Percentiles rank a stretch among this genome's conserved stretches.
Evolutionary conservation across 108 stramenopile genomes (phyloP).

Genomic region (Nitzschia sp.): DNA sequence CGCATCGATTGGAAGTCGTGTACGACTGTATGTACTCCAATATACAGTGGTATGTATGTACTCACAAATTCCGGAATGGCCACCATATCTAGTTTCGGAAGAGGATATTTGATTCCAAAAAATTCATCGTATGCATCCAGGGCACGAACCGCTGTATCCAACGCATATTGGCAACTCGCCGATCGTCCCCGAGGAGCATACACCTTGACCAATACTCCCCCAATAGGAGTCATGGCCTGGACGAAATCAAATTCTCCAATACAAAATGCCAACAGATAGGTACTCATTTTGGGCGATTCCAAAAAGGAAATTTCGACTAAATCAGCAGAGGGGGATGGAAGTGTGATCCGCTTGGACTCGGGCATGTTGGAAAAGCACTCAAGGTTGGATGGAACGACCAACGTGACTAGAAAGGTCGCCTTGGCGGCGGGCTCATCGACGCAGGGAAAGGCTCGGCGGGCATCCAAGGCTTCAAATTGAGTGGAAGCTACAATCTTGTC

Average conservation of each 20-base stretch:
- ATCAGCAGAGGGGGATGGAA: constrained; percentile 28
- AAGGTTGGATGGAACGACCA: constrained; percentile 74
- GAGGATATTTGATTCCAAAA: constrained; percentile 88
- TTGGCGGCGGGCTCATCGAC: constrained; percentile 97
- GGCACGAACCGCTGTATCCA: constrained; percentile 75
- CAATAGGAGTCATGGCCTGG: constrained; percentile 48
- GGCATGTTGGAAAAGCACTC: constrained; percentile 96
- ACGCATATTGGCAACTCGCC: constrained; percentile 76
- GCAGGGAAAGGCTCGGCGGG: constrained; percentile 93
- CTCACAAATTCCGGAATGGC: constrained; percentile 85
- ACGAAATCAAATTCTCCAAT: constrained; percentile 93
- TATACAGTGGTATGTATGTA: background rate
- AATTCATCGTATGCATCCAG: constrained; percentile 90
- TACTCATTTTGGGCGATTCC: constrained; percentile 91
- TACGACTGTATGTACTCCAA: background rate
- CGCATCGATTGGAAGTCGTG: background rate
- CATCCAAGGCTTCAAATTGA: constrained; percentile 97
- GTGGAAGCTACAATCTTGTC: constrained; percentile 91
- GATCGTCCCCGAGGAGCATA: constrained; percentile 93
- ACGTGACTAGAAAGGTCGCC: constrained; percentile 85
- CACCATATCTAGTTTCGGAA: constrained; percentile 96
- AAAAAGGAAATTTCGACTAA: constrained; percentile 64
- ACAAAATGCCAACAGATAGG: constrained; percentile 91
- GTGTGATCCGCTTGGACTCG: constrained; percentile 60
- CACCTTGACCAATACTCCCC: constrained; percentile 88